These are phyloP conservation scores for Cucurbita pepo DNA, from an alignment of 306 rosid genomes.

Conservation along the genomic window DNA sequence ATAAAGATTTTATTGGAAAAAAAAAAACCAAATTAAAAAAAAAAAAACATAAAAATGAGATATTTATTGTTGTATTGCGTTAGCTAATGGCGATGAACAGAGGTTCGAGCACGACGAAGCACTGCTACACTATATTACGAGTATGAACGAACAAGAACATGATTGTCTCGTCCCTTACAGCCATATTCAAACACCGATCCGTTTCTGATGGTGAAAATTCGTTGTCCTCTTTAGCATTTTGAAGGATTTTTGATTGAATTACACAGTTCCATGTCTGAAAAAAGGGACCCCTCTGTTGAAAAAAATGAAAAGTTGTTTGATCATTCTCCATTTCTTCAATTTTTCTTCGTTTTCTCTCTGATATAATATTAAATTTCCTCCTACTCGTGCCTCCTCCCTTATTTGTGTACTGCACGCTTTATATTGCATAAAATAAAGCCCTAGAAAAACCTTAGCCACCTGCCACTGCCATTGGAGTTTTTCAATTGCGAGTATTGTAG, in stretches of 20 bases:
- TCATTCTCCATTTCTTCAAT: not conserved
- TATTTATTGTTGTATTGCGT: not conserved
- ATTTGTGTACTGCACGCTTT: not conserved
- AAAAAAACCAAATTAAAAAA: not conserved
- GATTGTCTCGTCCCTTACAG: not conserved
- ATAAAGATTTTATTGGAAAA: not conserved
- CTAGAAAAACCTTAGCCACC: slow-evolving; percentile 12
- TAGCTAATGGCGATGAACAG: not conserved
- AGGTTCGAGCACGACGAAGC: not conserved
- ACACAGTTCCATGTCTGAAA: not conserved
- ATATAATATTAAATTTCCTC: not conserved
- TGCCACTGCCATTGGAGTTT: not conserved
- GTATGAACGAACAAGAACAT: not conserved
- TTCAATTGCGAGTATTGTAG: not conserved
- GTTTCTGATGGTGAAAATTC: not conserved
- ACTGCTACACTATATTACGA: not conserved
- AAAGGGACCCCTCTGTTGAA: not conserved
- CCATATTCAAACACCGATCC: not conserved
- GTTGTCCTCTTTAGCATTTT: not conserved
- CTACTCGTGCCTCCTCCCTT: not conserved
- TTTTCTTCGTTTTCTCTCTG: not conserved
- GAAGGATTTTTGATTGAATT: not conserved
- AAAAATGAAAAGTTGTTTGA: not conserved
- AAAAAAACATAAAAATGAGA: not conserved
- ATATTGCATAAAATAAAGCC: slow-evolving; percentile 15